Conservation (phyloP, 2,329 filamentous ascomycete genomes). For the Aspergillus texensis region DNA sequence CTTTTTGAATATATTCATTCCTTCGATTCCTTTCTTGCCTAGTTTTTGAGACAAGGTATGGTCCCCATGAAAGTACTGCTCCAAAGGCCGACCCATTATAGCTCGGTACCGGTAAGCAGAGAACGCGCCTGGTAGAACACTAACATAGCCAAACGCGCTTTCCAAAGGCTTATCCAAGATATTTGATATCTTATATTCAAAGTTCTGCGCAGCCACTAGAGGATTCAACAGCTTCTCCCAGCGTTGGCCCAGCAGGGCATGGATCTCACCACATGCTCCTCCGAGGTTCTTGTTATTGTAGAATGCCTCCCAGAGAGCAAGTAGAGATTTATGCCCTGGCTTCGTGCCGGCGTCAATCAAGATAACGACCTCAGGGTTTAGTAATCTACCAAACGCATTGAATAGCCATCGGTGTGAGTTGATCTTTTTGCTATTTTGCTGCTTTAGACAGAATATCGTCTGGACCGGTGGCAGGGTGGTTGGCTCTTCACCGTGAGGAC, state of each 20-base stretch:
- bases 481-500: slow-evolving; percentile 80
- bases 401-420: slow-evolving; percentile 99
- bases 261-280: slow-evolving; percentile 97
- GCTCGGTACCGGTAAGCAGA: slow-evolving; percentile 97
- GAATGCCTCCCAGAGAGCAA: slow-evolving; percentile 96
- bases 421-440: slow-evolving; percentile 99
- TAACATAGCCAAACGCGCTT: slow-evolving; percentile 95
- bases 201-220: slow-evolving; percentile 96
- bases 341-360: slow-evolving; percentile 97
- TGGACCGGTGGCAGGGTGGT: slow-evolving; percentile 91
- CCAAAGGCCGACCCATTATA: slow-evolving; percentile 94
- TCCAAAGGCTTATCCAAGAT: slow-evolving; percentile 98
- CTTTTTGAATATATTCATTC: slow-evolving; percentile 99
- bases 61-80: slow-evolving; percentile 99
- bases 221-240: slow-evolving; percentile 88
- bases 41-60: slow-evolving; percentile 94
- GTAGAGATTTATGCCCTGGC: slow-evolving; percentile 85
- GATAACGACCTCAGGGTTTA: slow-evolving; percentile 97
- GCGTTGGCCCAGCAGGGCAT: slow-evolving; percentile 91
- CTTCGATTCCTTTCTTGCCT: slow-evolving; percentile 98
- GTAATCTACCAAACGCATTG: slow-evolving; percentile 92
- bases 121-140: slow-evolving; percentile 97
- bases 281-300: slow-evolving; percentile 99
- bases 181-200: slow-evolving; percentile 99
- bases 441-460: slow-evolving; percentile 99